Evolutionary conservation across 2,329 filamentous ascomycete species (phyloP), one percentile per base, ranked within the genome.

Genomic region (Aspergillus pseudoterreus): DNA sequence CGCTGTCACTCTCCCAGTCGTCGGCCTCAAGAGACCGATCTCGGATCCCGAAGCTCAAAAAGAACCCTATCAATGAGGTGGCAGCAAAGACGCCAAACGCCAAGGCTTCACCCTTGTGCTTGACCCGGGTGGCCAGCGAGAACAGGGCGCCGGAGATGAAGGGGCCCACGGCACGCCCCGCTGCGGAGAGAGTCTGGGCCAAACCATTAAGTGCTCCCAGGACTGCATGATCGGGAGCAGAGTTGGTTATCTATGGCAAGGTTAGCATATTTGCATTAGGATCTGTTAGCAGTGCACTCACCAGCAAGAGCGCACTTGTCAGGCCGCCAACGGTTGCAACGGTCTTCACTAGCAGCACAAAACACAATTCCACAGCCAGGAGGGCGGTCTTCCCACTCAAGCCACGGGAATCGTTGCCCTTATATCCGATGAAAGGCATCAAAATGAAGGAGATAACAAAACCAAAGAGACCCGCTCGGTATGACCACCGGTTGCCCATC

Each of bases 161-260:
- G 0, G 94, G 94, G 0, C 94, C 94, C 0, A 90, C 82, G 41
- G 92, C 91, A 53, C 94, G 85, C 8, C 94, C 94, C 0, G 89
- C 90, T 0, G 94, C 94, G 0, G 90, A 95, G 0, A 99, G 82
- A 0, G 91, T 96, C 71, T 99, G 94, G 0, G 94, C 94, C 30
- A 97, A 81, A 9, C 94, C 94, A 64, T 99, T 96, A 22, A 99
- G 79, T 0, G 90, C 91, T 3, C 94, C 94, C 0, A 99, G 81
- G 0, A 89, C 91, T 4, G 87, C 85, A 68, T 92, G 83, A 6
- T 92, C 90, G 0, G 91, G 89, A 0, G 91, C 90, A 1, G 89
- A 95, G 63, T 99, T 99, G 35, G 91, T 97, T 59, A 99, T 92
- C 88, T 92, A 45, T 32, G 19, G 19, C 6, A 21, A 21, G 35